phyloP scores from a whole-genome alignment of 768 basidiomycete species.

The Cystobasidium onofrii region DNA sequence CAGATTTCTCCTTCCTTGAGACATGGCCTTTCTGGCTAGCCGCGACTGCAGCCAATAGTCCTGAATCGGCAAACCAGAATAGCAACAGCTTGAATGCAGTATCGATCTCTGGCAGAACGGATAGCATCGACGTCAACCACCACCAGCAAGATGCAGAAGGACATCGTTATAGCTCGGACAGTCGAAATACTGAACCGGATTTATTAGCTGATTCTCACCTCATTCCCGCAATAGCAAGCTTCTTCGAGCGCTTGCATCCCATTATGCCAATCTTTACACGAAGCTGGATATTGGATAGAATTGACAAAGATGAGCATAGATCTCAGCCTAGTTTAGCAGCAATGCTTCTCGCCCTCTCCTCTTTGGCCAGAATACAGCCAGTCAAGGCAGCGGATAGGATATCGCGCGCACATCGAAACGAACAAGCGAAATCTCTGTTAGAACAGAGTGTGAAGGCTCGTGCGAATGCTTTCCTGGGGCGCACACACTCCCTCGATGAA shows the following conservation, averaged over 20 bases:
- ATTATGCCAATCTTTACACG: not conserved
- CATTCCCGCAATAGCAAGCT: not conserved
- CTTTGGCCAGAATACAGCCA: not conserved
- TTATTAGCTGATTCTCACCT: not conserved
- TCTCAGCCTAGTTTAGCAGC: not conserved
- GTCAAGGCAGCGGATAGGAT: not conserved
- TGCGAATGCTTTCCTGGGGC: not conserved
- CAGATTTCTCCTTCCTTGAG: too few species aligned
- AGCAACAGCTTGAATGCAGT: too few species aligned
- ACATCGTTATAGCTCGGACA: too few species aligned
- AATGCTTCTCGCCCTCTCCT: not conserved
- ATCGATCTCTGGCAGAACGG: too few species aligned
- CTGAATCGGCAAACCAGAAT: too few species aligned
- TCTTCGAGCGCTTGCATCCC: not conserved
- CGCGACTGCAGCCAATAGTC: too few species aligned
- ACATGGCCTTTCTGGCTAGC: too few species aligned
- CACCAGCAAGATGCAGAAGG: too few species aligned
- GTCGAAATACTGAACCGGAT: not conserved
- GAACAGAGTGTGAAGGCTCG: not conserved
- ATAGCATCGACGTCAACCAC: too few species aligned
- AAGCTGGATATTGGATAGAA: not conserved
- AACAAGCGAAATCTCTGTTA: not conserved
- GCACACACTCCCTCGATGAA: not conserved
- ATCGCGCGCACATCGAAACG: not conserved
- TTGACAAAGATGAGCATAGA: constrained; percentile 3